Base-by-base conservation (phyloP, 495 filamentous ascomycete genomes). In the Extremus antarcticus region DNA sequence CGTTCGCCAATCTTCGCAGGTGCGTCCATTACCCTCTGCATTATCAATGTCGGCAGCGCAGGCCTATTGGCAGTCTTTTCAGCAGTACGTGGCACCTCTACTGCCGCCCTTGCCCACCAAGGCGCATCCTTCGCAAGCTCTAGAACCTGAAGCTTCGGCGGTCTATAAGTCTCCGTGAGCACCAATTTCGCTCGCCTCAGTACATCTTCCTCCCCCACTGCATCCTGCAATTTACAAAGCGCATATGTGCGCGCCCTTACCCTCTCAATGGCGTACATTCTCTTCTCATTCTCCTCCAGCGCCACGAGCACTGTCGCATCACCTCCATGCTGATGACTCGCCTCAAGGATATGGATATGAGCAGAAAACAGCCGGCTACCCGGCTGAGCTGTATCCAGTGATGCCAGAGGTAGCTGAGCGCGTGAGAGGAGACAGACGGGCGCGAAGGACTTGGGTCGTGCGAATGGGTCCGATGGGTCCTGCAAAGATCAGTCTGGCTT, bases 241-340 rank as follows among this genome's bases (percentile, higher is more conserved):
- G 80, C 79, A 66, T 87, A 94, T 11, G 88, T 72, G 0, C 80
- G 78, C 45, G 68, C 63, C 47, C 75, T 75, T 24, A 86, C 83
- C n/a, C 78, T 70, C 68, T 95, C 90, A 29, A 94, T 66, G 15
- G 81, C 84, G 66, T 84, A 90, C 3, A 86, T 58, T 8, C 73
- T 74, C 21, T 74, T 76, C 63, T 78, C 78, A 9, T 68, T 70
- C 38, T 82, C 75, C 21, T 81, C 72, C 47, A 81, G 74, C 25
- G 83, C 86, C 41, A 88, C 76, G 10, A 95, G 77, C 1, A 94
- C 74, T 25, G 43, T 46, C 17, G 16, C 39, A 3, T 54, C 54
- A 21, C 51, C 50, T 8, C 46, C 51, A 22, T 58, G 17, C 9
- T 62, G 59, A 21, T 61, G 17, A 23, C 39, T 35, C 8, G n/a